A percentile compares a stretch with the other conserved stretches of the same genome.
Conservation (phyloP, 139 green algal genomes). For the Gonium pectorale region DNA sequence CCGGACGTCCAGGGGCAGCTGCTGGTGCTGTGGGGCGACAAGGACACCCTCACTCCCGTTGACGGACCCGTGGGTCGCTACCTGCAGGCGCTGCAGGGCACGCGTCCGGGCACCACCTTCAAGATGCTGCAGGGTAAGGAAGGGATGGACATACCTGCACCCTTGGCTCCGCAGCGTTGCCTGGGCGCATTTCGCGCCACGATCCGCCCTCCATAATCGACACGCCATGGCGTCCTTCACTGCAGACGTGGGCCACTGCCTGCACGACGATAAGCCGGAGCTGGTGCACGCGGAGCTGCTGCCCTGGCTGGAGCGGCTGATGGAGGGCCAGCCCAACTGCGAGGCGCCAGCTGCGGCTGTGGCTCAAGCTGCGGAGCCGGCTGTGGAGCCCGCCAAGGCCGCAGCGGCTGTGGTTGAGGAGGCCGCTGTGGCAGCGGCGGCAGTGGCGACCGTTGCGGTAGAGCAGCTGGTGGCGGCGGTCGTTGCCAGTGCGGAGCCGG, state of each 20-base stretch:
- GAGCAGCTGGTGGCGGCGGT: not conserved
- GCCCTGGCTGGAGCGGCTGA: conserved; percentile 73
- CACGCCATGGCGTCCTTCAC: not conserved
- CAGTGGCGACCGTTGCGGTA: not conserved
- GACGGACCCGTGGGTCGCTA: conserved; percentile 91
- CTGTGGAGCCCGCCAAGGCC: too few species aligned
- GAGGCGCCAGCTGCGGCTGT: not conserved
- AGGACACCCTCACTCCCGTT: conserved; percentile 88
- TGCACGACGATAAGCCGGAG: conserved; percentile 80
- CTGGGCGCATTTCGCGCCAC: not conserved
- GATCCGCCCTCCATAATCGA: not conserved
- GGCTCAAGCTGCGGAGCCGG: not conserved
- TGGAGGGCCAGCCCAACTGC: conserved; percentile 5
- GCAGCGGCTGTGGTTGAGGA: not conserved
- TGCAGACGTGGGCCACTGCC: conserved; percentile 79
- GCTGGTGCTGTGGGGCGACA: conserved; percentile 91
- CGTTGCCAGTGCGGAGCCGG: not conserved
- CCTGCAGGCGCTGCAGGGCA: conserved; percentile 69
- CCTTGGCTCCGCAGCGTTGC: too few species aligned
- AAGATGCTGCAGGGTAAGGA: conserved; percentile 59
- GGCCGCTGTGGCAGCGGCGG: not conserved
- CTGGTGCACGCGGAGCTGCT: conserved; percentile 74
- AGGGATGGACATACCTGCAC: not conserved
- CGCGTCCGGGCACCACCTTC: conserved; percentile 63
- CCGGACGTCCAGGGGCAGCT: conserved; percentile 61